Conservation (phyloP, 768 basidiomycete genomes). For the Infundibulicybe gibba region DNA sequence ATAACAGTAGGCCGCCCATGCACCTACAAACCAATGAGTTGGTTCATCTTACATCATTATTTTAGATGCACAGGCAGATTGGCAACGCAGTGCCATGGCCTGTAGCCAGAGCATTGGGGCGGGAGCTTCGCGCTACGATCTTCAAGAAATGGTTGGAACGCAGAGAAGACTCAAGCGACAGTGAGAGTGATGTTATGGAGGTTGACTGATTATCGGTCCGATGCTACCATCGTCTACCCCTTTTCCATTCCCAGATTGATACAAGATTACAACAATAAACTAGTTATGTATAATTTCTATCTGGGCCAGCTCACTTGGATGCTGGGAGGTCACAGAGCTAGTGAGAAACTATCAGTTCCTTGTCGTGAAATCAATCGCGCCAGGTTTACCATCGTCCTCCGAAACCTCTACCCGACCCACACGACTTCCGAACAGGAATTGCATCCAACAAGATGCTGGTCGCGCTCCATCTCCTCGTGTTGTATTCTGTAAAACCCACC, state of each 20-base stretch:
- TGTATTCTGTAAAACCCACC: constrained; percentile 63
- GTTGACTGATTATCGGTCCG: not conserved
- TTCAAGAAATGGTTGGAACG: constrained; percentile 48
- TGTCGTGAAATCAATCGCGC: constrained; percentile 1
- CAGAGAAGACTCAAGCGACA: constrained; percentile 16
- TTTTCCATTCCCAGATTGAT: too few species aligned
- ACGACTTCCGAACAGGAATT: constrained; percentile 76
- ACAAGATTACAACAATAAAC: too few species aligned
- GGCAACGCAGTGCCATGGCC: constrained; percentile 79
- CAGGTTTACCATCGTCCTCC: constrained; percentile 23
- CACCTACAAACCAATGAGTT: not conserved
- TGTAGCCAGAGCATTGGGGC: constrained; percentile 59
- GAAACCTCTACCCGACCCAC: constrained; percentile 81
- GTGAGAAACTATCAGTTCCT: too few species aligned
- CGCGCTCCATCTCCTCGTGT: constrained; percentile 59
- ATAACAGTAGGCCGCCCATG: constrained; percentile 46
- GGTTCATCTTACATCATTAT: not conserved
- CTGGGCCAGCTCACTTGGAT: too few species aligned
- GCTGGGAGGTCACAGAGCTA: too few species aligned
- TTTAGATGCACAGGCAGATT: constrained; percentile 76
- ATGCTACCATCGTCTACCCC: not conserved
- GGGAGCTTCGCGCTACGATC: constrained; percentile 49
- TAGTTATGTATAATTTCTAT: too few species aligned
- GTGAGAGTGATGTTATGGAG: constrained; percentile 5
- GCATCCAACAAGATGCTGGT: constrained; percentile 71